Percentiles rank a stretch among this genome's conserved stretches.
These are phyloP conservation scores for Puccinia hordei DNA, from an alignment of 1,284 basidiomycete species.

Conservation along the genomic window DNA sequence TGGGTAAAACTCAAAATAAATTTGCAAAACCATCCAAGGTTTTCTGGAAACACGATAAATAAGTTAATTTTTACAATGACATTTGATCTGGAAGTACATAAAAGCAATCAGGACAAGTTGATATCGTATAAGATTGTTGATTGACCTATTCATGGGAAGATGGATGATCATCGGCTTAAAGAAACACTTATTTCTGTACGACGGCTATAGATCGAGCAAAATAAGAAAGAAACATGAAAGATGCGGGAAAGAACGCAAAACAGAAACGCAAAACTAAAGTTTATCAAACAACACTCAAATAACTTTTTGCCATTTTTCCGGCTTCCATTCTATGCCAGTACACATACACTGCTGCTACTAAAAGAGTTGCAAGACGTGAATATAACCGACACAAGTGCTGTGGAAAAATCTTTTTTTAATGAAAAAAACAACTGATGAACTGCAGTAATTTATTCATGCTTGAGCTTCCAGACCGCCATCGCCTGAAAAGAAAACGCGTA, in stretches of 20 bases:
- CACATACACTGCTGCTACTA: not conserved
- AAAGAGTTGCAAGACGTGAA: not conserved
- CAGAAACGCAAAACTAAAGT: not conserved
- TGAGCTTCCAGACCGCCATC: constrained; percentile 50
- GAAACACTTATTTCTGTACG: too few relatives aligned
- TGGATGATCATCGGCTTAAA: too few relatives aligned
- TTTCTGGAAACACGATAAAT: too few relatives aligned
- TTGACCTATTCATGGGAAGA: not conserved
- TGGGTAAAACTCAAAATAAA: too few relatives aligned
- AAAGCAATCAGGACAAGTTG: too few relatives aligned
- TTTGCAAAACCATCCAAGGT: too few relatives aligned
- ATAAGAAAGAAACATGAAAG: not conserved
- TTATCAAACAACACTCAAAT: not conserved
- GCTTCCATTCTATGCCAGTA: not conserved
- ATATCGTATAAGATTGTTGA: not conserved
- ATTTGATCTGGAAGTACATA: too few relatives aligned
- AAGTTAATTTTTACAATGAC: too few relatives aligned
- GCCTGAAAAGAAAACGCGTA: not conserved
- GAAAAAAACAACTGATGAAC: not conserved
- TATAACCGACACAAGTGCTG: not conserved
- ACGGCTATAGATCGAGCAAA: not conserved
- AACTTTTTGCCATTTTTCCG: not conserved
- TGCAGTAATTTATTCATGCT: constrained; percentile 11
- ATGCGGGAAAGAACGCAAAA: not conserved
- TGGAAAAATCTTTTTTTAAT: not conserved